These are phyloP conservation scores for Eucalyptus decipiens DNA, from an alignment of 345 rosid genomes.

Conservation along the genomic window DNA sequence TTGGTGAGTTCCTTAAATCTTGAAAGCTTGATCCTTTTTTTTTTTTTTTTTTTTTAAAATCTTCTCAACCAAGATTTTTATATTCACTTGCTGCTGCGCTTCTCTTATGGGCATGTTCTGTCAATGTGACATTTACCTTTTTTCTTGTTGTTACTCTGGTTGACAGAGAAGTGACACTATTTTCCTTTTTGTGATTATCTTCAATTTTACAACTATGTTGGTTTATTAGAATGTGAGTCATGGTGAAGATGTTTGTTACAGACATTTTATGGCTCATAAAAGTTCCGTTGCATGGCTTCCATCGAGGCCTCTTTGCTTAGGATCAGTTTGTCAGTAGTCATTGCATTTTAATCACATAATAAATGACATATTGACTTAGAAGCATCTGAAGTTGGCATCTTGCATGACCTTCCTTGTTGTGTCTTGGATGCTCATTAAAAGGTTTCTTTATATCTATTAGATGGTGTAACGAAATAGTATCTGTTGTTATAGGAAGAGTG, in stretches of 20 bases:
- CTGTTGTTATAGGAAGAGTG: background rate
- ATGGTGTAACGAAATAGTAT: background rate
- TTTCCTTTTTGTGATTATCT: background rate
- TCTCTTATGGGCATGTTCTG: background rate
- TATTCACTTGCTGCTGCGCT: background rate
- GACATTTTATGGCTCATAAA: background rate
- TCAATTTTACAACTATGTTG: background rate
- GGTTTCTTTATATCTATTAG: background rate
- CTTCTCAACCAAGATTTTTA: background rate
- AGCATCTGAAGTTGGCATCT: background rate
- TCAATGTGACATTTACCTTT: background rate
- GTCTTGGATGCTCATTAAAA: background rate
- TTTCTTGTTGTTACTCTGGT: background rate
- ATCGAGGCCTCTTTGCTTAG: background rate
- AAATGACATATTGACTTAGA: background rate
- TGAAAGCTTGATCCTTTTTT: background rate
- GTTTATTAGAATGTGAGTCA: background rate
- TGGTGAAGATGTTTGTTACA: background rate
- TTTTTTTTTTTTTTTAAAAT: background rate
- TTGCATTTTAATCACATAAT: background rate
- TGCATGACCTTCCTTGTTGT: background rate
- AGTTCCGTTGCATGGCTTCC: background rate
- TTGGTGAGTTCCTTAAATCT: conserved; percentile 42
- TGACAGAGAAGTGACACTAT: background rate
- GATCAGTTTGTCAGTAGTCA: background rate